Evolutionary conservation across 352 stramenopile species (phyloP), one percentile per base, ranked within the genome.

Genomic region (Peronosclerospora sorghi): DNA sequence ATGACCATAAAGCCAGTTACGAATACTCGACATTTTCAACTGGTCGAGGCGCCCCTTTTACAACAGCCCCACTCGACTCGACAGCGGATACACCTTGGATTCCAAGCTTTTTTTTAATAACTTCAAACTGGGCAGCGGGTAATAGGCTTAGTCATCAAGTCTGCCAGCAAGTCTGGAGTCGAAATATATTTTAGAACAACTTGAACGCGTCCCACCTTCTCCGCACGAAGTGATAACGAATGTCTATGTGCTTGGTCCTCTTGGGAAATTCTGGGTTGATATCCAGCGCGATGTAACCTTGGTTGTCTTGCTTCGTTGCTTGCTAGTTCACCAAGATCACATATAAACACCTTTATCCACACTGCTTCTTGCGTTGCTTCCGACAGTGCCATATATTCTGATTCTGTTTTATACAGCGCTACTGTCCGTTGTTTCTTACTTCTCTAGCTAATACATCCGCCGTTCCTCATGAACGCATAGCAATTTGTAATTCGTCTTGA

Each of bases 291-390:
- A 43, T 43, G 15, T 13, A 49, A 23, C 46, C 39, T 48, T 61
- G 40, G 18, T 61, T 56, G 34, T 52, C 46, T 29, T 8, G 35
- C 27, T 24, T 45, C 21, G 28, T 55, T 17, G 30, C 4, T 36
- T 15, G 12, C n/a, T 35, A 53, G 41, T 14, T 54, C 30, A 41
- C 38, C 46, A 35, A 47, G 24, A 9, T 48, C 48, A 14, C 35
- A 41, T 19, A 56, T 19, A 56, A 32, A 51, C 9, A 26, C 41
- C 29, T 51, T 51, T 26, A 62, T 23, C 51, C 51, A 59, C 26
- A 45, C 38, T 12, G 26, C 24, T 30, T 45, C 26, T 35, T 45
- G 38, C 3, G 37, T 34, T 1, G 23, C 23, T 13, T 43, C 37
- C n/a, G 37, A 32, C n/a, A 43, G 21, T 20, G 21, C 24, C 32